Evolutionary conservation across 305 asterid species (phyloP).

Genomic region (Rubia tinctorum): DNA sequence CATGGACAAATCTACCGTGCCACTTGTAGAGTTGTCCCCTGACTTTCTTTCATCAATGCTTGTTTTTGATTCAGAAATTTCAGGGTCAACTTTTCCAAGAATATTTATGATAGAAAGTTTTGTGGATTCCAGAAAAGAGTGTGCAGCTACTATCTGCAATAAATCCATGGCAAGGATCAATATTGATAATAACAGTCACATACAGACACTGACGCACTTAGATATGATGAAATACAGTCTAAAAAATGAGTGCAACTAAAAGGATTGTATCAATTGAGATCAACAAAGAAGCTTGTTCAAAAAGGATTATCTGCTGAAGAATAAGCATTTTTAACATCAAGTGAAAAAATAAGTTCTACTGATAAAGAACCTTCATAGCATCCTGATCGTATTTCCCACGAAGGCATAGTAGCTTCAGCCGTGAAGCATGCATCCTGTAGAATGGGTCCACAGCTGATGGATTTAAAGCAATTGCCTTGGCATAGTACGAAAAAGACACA

Average conservation of each 20-base stretch:
- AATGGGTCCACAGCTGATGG: conserved; percentile 97
- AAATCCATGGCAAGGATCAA: conserved; percentile 22
- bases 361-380: conserved; percentile 65
- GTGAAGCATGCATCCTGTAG: conserved; percentile 98
- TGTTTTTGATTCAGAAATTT: conserved; percentile 43
- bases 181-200: conserved; percentile 13
- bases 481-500: conserved; percentile 68
- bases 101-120: conserved; percentile 43
- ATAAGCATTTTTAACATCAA: neutral
- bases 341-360: conserved; percentile 1
- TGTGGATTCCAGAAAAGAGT: conserved; percentile 66
- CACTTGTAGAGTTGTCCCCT: conserved; percentile 27
- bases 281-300: neutral
- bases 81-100: conserved; percentile 34
- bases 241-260: neutral
- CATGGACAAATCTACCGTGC: conserved; percentile 28
- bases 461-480: conserved; percentile 81
- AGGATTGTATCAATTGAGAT: conserved; percentile 6
- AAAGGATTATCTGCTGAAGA: neutral
- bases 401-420: conserved; percentile 83
- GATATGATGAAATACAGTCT: neutral
- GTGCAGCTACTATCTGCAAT: conserved; percentile 70
- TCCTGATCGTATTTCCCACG: conserved; percentile 67
- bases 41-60: conserved; percentile 39
- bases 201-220: neutral